Conservation (phyloP, 164 flowering plant genomes). For the Liquidambar formosana region DNA sequence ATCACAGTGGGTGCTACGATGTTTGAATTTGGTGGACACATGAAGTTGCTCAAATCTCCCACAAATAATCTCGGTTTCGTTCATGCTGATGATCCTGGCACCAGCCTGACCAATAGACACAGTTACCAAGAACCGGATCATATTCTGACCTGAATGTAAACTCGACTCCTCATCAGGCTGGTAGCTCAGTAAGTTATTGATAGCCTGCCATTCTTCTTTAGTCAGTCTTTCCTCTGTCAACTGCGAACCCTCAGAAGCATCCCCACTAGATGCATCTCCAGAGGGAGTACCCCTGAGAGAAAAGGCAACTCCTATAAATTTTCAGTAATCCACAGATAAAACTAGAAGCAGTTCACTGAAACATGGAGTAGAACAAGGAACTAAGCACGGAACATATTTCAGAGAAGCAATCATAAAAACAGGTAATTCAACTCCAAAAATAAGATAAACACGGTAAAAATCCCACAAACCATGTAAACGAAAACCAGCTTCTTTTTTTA, state of each 20-base stretch:
- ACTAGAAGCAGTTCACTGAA: not conserved
- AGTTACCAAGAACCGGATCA: constrained; percentile 62
- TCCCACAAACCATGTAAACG: constrained; percentile 71
- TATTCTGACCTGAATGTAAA: constrained; percentile 61
- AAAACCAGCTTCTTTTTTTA: constrained; percentile 79
- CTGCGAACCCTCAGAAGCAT: constrained; percentile 44
- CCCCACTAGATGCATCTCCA: constrained; percentile 39
- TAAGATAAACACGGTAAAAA: not conserved
- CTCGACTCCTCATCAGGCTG: constrained; percentile 76
- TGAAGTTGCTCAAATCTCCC: constrained; percentile 93
- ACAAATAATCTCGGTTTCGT: constrained; percentile 76
- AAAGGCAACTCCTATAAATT: constrained; percentile 5
- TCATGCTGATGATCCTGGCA: constrained; percentile 66
- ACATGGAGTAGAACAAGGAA: not conserved
- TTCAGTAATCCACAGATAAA: constrained; percentile 1
- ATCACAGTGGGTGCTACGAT: constrained; percentile 74
- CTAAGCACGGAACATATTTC: not conserved
- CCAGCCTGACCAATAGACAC: constrained; percentile 85
- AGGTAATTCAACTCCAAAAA: not conserved
- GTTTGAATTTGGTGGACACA: constrained; percentile 72
- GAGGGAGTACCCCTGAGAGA: constrained; percentile 55
- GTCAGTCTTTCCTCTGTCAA: constrained; percentile 62
- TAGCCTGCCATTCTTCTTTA: constrained; percentile 95
- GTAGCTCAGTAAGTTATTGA: constrained; percentile 83
- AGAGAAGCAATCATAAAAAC: not conserved